phyloP scores from a whole-genome alignment of 2,329 filamentous ascomycete genomes.

The Fusarium drepaniforme region DNA sequence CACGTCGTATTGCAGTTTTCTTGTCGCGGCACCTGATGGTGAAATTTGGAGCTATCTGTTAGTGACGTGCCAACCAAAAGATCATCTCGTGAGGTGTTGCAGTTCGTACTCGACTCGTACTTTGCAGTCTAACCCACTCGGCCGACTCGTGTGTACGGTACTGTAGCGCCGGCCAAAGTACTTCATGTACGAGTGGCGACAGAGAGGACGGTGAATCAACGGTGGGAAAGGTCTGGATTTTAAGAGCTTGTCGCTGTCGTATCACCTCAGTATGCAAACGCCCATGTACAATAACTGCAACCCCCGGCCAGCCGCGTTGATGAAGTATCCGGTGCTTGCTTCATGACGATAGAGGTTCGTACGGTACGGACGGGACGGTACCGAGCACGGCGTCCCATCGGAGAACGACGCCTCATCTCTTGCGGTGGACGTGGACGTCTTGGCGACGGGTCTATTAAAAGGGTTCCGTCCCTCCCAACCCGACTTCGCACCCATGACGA shows the following conservation, averaged over 20 bases:
- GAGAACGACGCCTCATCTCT: slow-evolving; percentile 2
- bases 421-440: background rate
- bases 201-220: slow-evolving; percentile 17
- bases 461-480: background rate
- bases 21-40: slow-evolving; percentile 26
- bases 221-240: slow-evolving; percentile 7
- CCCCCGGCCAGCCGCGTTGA: background rate
- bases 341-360: background rate
- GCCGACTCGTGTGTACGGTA: slow-evolving; percentile 25
- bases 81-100: slow-evolving; percentile 11
- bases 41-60: slow-evolving; percentile 2
- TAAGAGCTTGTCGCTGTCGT: slow-evolving; percentile 4
- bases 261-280: background rate
- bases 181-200: slow-evolving; percentile 25
- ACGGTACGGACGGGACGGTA: background rate
- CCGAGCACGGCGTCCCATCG: background rate
- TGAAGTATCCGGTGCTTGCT: slow-evolving; percentile 1
- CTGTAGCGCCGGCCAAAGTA: background rate
- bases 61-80: background rate
- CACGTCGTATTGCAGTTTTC: slow-evolving; percentile 31
- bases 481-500: slow-evolving; percentile 14
- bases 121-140: slow-evolving; percentile 15
- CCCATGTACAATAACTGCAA: background rate
- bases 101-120: slow-evolving; percentile 22
- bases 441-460: slow-evolving; percentile 5